These are phyloP conservation scores for Monilinia fructicola DNA, from an alignment of 2,329 filamentous ascomycete genomes.

Conservation along the genomic window DNA sequence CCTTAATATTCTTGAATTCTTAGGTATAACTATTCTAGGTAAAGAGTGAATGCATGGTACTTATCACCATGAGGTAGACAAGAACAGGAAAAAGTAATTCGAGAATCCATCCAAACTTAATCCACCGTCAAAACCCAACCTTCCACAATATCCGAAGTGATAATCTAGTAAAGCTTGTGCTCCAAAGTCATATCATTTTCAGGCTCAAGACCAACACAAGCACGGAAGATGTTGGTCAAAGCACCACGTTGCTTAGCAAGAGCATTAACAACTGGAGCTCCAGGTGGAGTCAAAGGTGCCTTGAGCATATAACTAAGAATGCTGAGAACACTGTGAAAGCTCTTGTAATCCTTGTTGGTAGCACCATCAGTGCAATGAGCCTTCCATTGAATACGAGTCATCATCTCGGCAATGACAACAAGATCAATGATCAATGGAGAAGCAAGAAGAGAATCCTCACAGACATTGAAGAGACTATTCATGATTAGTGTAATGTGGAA, in stretches of 20 bases:
- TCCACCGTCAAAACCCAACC: background rate
- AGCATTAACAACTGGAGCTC: slow-evolving; percentile 93
- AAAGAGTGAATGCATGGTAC: slow-evolving; percentile 40
- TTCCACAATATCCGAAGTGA: background rate
- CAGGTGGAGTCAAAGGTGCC: slow-evolving; percentile 89
- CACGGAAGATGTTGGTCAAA: slow-evolving; percentile 97
- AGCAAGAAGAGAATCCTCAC: slow-evolving; percentile 94
- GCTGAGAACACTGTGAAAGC: slow-evolving; percentile 95
- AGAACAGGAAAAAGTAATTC: slow-evolving; percentile 25
- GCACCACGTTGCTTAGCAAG: slow-evolving; percentile 94
- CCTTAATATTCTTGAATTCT: slow-evolving; percentile 14
- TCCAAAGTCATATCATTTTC: slow-evolving; percentile 99
- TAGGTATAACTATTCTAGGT: slow-evolving; percentile 26
- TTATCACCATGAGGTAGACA: slow-evolving; percentile 36
- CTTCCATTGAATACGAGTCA: slow-evolving; percentile 97
- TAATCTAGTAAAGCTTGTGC: slow-evolving; percentile 83
- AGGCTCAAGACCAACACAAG: slow-evolving; percentile 92
- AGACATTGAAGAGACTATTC: slow-evolving; percentile 89
- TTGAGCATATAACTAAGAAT: slow-evolving; percentile 99
- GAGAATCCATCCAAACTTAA: slow-evolving; percentile 3
- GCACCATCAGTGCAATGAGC: slow-evolving; percentile 53
- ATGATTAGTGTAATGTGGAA: slow-evolving; percentile 26
- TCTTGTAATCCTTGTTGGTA: slow-evolving; percentile 70
- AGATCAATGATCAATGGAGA: slow-evolving; percentile 97
- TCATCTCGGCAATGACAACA: slow-evolving; percentile 90